Evolutionary conservation across 257 asterid genomes (phyloP), one percentile per base, ranked within the genome.

Genomic region (Paraleonurus japonicus): DNA sequence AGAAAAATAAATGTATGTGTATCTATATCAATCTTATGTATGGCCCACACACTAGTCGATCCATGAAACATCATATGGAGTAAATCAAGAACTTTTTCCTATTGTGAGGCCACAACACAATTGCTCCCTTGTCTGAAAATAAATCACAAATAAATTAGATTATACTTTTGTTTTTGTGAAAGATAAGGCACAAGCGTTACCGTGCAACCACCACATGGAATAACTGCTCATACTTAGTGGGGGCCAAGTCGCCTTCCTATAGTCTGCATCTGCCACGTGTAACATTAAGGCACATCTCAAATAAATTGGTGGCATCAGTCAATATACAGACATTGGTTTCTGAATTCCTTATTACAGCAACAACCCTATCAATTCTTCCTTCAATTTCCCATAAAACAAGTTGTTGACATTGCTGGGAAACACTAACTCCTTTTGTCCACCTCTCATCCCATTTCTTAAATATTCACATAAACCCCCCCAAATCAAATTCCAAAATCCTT

Each of bases 351-450:
- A 77, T 71, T 27, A 65, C 76, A 23, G 32, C 79, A 67, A 70
- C 80, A 4, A 64, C 80, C 74, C 48, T 58, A 65, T 45, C 37
- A 54, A 70, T 54, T 74, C 78, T 65, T 16, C 74, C 73, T 61
- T 78, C 74, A 79, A 79, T 73, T 79, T 63, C 78, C 85, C 78
- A 74, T 72, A 69, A 73, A 71, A 74, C 81, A 81, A 86, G 90
- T 88, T 85, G 88, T 81, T 82, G 83, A 74, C 84, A 78, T 85
- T 82, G 80, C 81, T 78, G 83, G 81, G 71, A 65, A 69, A 63
- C 71, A 79, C 80, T 57, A 55, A 75, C 76, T 78, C 48, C 2
- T 84, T 81, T 86, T 81, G 82, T 81, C 92, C 67, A 75, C 23
- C 72, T 70, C 67, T 60, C 55, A 59, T 47, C 80, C 67, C 35